Conservation (phyloP, 2,329 filamentous ascomycete genomes). For the Aspergillus hortae region DNA sequence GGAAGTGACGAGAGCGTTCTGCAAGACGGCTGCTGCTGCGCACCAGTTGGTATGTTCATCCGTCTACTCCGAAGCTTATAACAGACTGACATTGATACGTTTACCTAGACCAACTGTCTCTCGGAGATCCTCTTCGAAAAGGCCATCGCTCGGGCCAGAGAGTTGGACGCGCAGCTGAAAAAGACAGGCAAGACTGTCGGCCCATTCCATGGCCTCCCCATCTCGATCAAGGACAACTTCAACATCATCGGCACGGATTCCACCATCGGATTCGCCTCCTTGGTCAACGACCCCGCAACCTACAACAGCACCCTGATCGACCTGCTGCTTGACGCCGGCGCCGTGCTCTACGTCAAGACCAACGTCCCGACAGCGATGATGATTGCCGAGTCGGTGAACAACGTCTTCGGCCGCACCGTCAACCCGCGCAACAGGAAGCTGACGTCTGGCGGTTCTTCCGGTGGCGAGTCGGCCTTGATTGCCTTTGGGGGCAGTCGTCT, state of each 20-base stretch:
- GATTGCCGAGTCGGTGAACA: slow-evolving; percentile 43
- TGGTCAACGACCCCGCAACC: slow-evolving; percentile 16
- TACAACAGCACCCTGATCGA: slow-evolving; percentile 31
- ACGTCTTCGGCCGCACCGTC: slow-evolving; percentile 41
- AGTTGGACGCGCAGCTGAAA: slow-evolving; percentile 51
- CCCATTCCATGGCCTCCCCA: slow-evolving; percentile 41
- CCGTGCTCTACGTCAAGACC: slow-evolving; percentile 41
- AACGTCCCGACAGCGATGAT: slow-evolving; percentile 41
- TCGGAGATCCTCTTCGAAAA: slow-evolving; percentile 56
- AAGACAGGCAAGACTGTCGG: slow-evolving; percentile 36
- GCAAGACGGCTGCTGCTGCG: slow-evolving; percentile 53
- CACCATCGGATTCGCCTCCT: slow-evolving; percentile 17
- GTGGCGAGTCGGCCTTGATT: slow-evolving; percentile 34
- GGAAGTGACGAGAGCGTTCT: slow-evolving; percentile 52
- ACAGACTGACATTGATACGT: neutral
- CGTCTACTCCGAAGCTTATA: too few relatives aligned
- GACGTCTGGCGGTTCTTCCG: slow-evolving; percentile 33
- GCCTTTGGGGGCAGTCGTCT: slow-evolving; percentile 28
- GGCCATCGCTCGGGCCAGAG: slow-evolving; percentile 49
- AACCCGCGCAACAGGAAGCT: slow-evolving; percentile 34
- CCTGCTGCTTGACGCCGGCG: slow-evolving; percentile 39
- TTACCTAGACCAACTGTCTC: slow-evolving; percentile 55
- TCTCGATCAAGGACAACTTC: slow-evolving; percentile 41
- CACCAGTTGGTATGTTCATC: slow-evolving; percentile 49
- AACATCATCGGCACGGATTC: slow-evolving; percentile 27